Percentiles rank a stretch among this genome's conserved stretches.
Conservation (phyloP, 2,329 filamentous ascomycete genomes). For the Paecilomyces formosus region DNA sequence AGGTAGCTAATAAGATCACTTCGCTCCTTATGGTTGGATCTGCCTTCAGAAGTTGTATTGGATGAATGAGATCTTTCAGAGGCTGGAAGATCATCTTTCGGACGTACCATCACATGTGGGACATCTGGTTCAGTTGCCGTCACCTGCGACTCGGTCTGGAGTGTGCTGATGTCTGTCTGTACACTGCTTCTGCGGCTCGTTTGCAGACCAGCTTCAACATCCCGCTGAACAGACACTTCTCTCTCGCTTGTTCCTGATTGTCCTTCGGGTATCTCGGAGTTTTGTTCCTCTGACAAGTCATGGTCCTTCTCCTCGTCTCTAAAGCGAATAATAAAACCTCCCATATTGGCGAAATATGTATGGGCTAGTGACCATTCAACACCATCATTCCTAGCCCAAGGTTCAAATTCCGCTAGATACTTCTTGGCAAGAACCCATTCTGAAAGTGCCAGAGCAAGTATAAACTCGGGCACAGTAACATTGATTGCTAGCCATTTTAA, state of each 20-base stretch:
- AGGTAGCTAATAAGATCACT: background rate
- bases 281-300: background rate
- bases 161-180: background rate
- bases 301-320: background rate
- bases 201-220: background rate
- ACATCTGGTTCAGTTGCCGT: background rate
- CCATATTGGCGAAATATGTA: slow-evolving; percentile 8
- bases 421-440: background rate
- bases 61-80: background rate
- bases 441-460: background rate
- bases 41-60: too few species aligned
- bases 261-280: too few species aligned
- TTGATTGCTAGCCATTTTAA: background rate
- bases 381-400: background rate
- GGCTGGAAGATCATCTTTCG: background rate
- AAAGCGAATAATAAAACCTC: slow-evolving; percentile 6
- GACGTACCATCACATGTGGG: background rate
- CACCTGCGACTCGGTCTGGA: background rate
- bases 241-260: background rate
- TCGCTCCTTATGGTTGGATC: too few species aligned
- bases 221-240: background rate
- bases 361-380: slow-evolving; percentile 6
- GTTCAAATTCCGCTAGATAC: background rate
- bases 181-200: background rate
- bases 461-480: background rate